Base-by-base conservation (phyloP, 495 filamentous ascomycete genomes). In the Bombardia bombarda region DNA sequence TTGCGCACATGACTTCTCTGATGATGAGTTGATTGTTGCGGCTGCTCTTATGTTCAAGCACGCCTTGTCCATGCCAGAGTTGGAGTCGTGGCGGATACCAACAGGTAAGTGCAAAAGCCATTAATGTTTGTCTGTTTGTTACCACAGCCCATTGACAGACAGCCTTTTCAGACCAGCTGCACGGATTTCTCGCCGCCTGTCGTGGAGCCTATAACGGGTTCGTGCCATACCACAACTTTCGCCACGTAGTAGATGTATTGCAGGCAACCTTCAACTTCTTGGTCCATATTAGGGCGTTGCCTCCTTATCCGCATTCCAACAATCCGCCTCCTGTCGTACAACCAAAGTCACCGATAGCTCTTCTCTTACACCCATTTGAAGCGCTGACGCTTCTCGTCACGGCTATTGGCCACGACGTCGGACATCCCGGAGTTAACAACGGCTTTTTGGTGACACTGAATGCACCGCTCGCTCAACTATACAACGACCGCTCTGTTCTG, bases 191-290 rank as follows among this genome's bases (percentile, higher is more conserved):
- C 33, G 68, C 90, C 33, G 87, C 90, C 49, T 84, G 87, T 56
- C 81, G 87, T 38, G 78, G 79, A 35, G 84, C 93, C 13, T 97
- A 98, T 66, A 95, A 96, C 56, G 79, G 76, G 38, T 94, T 95
- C 60, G 87, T 98, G 28, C 85, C 90, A n/a, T 98, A 97, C 56
- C 92, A 98, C 66, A 98, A 98, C 60, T 98, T 96, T 62, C 87
- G 92, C 37, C 92, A 98, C 61, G 92, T 93, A 6, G 80, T 92
- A 39, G 92, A 98, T 68, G 92, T 98, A 30, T 72, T 96, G 52
- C 92, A 98, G 64, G 93, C 92, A 3, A 74, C 85, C 30, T 98
- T 96, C 62, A 82, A 83, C 65, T 94, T 95, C 55, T 73, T 98
- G n/a, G 69, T 96, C 39, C 76, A 78, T 33, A 82, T 96, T 33